These are phyloP conservation scores for Pseudogymnoascus sp. DNA, from an alignment of 2,329 filamentous ascomycete genomes.

Conservation along the genomic window DNA sequence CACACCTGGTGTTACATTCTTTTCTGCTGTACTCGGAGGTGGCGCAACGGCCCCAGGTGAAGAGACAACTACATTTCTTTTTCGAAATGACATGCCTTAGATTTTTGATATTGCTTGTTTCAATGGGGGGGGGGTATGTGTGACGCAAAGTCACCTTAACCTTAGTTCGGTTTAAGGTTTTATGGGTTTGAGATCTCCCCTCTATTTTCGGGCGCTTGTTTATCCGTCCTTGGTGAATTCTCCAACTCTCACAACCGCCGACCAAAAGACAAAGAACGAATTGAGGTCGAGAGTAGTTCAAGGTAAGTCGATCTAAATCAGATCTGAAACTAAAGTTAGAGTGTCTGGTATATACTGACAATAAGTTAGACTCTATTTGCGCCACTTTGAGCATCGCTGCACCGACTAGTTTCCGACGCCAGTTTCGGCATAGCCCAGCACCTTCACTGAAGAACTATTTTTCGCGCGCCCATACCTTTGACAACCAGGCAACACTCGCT, in stretches of 20 bases:
- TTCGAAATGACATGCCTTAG: constrained; percentile 55
- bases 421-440: neutral
- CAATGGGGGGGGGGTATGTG: neutral
- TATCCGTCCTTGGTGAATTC: constrained; percentile 2
- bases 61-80: constrained; percentile 53
- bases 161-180: neutral
- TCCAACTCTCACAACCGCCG: constrained; percentile 2
- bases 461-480: neutral
- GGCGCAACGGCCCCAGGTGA: constrained; percentile 22
- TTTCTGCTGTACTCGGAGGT: constrained; percentile 18
- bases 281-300: neutral
- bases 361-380: neutral
- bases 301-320: neutral
- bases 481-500: neutral
- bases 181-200: constrained; percentile 6
- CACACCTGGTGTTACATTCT: constrained; percentile 42
- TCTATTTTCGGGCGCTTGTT: constrained; percentile 5
- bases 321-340: neutral
- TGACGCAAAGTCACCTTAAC: constrained; percentile 2
- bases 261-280: neutral
- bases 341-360: neutral
- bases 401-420: neutral
- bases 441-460: constrained; percentile 1
- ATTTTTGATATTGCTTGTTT: neutral
- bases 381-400: neutral